Percentiles rank a stretch among this genome's conserved stretches.
Conservation (phyloP, 805 yeast genomes). For the Candida lessepsii region DNA sequence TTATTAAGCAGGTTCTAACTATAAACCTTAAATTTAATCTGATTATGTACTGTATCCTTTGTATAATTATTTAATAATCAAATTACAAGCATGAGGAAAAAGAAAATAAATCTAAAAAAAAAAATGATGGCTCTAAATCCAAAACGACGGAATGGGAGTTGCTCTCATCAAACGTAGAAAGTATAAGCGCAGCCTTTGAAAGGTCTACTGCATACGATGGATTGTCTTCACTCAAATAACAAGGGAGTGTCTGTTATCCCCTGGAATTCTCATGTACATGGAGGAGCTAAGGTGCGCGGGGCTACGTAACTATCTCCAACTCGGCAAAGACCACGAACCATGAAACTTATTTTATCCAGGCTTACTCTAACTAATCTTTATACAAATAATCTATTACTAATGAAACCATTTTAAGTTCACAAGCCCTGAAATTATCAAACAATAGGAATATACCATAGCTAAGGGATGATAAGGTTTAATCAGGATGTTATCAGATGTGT, state of each 20-base stretch:
- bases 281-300: constrained; percentile 2
- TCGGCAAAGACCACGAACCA: too few species aligned
- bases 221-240: constrained; percentile 1
- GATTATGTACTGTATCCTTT: background rate
- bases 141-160: constrained; percentile 4
- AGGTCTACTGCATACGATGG: constrained; percentile 6
- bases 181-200: constrained; percentile 1
- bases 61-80: background rate
- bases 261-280: constrained; percentile 7
- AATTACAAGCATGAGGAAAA: background rate
- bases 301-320: constrained; percentile 1
- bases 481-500: too few species aligned
- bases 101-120: background rate
- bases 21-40: background rate
- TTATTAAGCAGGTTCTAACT: too few species aligned
- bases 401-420: too few species aligned
- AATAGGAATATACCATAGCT: too few species aligned
- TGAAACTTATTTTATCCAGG: too few species aligned
- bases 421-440: too few species aligned
- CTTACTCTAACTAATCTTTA: too few species aligned
- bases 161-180: background rate
- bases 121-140: background rate
- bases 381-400: too few species aligned
- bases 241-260: constrained; percentile 3
- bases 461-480: too few species aligned